Percentiles rank a stretch among this genome's conserved stretches.
These are phyloP conservation scores for Ophiostoma piceae DNA, from an alignment of 2,329 filamentous ascomycete genomes.

Conservation along the genomic window DNA sequence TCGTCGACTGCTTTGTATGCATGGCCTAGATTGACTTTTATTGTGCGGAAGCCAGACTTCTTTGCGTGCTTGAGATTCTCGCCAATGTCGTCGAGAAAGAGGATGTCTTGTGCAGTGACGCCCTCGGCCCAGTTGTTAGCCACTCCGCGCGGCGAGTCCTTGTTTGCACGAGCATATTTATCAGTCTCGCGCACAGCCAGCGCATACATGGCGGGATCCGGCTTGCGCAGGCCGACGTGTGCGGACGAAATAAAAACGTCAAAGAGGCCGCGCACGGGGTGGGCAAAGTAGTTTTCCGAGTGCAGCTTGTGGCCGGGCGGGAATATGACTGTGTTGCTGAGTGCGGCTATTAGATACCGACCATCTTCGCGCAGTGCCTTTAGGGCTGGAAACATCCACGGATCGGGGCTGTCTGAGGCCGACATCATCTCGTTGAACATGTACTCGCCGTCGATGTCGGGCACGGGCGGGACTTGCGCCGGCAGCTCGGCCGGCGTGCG, in stretches of 20 bases:
- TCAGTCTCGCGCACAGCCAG: conserved; percentile 64
- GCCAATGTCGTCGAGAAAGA: conserved; percentile 93
- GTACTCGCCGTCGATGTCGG: conserved; percentile 67
- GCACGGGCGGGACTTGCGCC: conserved; percentile 54
- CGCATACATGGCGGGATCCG: conserved; percentile 74
- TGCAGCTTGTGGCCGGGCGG: conserved; percentile 67
- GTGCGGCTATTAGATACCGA: conserved; percentile 67
- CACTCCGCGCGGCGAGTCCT: conserved; percentile 36
- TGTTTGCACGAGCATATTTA: conserved; percentile 53
- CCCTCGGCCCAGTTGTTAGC: conserved; percentile 44
- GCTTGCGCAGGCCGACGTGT: conserved; percentile 82
- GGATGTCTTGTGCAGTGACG: conserved; percentile 60
- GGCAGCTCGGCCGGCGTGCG: conserved; percentile 31
- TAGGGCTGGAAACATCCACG: conserved; percentile 82
- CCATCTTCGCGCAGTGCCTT: conserved; percentile 59
- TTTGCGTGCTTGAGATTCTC: conserved; percentile 81
- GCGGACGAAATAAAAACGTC: conserved; percentile 85
- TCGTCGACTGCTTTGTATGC: conserved; percentile 76
- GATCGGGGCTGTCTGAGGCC: conserved; percentile 64
- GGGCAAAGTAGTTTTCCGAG: conserved; percentile 45
- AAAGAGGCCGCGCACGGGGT: conserved; percentile 63
- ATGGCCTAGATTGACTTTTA: conserved; percentile 77
- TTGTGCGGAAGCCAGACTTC: conserved; percentile 68
- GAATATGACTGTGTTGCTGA: conserved; percentile 88
- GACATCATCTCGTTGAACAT: conserved; percentile 93